Evolutionary conservation across 495 filamentous ascomycete genomes (phyloP).

Genomic region (Cercophora samala): DNA sequence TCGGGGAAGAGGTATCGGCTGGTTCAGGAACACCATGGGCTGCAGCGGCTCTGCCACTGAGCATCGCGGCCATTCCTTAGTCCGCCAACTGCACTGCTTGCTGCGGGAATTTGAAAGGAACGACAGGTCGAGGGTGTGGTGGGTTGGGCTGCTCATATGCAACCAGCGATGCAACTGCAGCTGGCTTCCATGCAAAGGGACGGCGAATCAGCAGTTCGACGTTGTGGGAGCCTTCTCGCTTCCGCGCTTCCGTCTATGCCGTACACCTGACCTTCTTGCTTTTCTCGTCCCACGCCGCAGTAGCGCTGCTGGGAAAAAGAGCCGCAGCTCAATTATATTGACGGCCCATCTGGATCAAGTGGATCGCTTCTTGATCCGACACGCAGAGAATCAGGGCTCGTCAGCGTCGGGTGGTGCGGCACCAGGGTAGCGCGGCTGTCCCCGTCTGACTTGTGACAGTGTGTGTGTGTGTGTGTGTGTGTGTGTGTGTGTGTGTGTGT

Average conservation of each 20-base stretch:
- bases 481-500: no score
- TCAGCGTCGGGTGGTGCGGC: not conserved
- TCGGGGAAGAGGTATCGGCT: not conserved
- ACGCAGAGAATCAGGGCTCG: not conserved
- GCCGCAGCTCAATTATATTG: conserved; percentile 8
- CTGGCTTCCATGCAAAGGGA: not conserved
- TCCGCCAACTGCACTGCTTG: not conserved
- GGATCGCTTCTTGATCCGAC: conserved; percentile 1
- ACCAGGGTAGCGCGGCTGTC: not conserved
- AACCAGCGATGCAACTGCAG: conserved; percentile 1
- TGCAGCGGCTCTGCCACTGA: no score
- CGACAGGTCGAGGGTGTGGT: not conserved
- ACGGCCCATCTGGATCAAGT: conserved; percentile 26
- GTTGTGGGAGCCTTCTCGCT: conserved; percentile 16
- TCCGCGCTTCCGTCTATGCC: conserved; percentile 15
- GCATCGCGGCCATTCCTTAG: not conserved
- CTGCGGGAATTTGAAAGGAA: conserved; percentile 1
- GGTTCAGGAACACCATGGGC: not conserved
- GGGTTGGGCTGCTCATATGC: not conserved
- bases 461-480: no score
- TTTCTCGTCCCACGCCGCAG: conserved; percentile 11
- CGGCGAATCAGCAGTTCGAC: conserved; percentile 17
- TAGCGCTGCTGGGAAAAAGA: not conserved
- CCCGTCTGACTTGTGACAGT: no score
- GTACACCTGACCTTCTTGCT: conserved; percentile 26